Conservation (phyloP, 2,329 filamentous ascomycete species). For the Aspergillus nomiae region DNA sequence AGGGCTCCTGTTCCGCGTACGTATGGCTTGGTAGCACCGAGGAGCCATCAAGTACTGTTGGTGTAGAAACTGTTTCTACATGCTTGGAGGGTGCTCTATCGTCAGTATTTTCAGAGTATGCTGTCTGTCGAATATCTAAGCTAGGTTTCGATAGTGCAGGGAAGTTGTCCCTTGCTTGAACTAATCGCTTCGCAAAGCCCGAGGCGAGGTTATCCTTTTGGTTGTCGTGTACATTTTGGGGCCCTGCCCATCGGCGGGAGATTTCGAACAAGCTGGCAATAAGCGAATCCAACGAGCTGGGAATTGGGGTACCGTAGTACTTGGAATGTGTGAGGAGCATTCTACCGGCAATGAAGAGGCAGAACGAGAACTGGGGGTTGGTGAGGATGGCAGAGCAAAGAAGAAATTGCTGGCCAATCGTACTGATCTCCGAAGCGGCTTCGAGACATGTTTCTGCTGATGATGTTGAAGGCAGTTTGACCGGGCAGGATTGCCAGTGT, state of each 20-base stretch:
- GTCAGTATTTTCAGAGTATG: slow-evolving; percentile 19
- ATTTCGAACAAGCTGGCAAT: slow-evolving; percentile 39
- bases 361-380: slow-evolving; percentile 47
- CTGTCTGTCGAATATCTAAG: slow-evolving; percentile 23
- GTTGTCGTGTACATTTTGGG: slow-evolving; percentile 5
- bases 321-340: slow-evolving; percentile 43
- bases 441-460: slow-evolving; percentile 54
- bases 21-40: not conserved
- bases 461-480: slow-evolving; percentile 47
- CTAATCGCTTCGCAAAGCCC: slow-evolving; percentile 22
- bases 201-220: slow-evolving; percentile 19
- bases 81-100: not conserved
- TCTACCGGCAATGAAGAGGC: slow-evolving; percentile 48
- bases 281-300: slow-evolving; percentile 35
- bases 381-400: slow-evolving; percentile 31
- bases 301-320: slow-evolving; percentile 33
- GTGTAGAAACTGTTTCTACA: not conserved
- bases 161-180: slow-evolving; percentile 14
- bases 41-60: not conserved
- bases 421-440: slow-evolving; percentile 48
- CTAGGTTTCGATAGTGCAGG: slow-evolving; percentile 5
- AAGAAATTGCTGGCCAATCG: slow-evolving; percentile 49
- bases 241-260: slow-evolving; percentile 41
- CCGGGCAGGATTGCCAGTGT: slow-evolving; percentile 32
- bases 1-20: not conserved